A percentile compares a stretch with the other conserved stretches of the same genome.
Evolutionary conservation across 176 grass and related monocot genomes (phyloP).

Genomic region (Aegilops longissima): DNA sequence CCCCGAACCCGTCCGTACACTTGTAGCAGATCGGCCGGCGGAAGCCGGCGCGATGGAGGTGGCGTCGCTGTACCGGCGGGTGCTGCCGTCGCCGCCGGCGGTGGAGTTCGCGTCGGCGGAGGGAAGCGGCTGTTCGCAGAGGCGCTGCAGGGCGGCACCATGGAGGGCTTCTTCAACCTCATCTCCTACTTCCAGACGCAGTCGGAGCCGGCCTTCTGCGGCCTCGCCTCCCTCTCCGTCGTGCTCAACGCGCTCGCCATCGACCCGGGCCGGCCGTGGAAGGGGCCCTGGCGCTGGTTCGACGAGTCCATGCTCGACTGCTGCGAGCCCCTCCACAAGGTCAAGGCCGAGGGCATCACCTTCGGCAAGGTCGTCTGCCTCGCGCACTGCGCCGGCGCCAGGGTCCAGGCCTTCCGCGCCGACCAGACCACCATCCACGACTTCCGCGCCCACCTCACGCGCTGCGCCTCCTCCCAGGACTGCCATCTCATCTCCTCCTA

Average conservation of each 20-base stretch:
- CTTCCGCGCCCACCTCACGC: slow-evolving; percentile 57
- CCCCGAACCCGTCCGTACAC: not conserved
- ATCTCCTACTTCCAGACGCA: slow-evolving; percentile 86
- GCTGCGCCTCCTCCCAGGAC: slow-evolving; percentile 60
- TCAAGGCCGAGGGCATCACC: slow-evolving; percentile 75
- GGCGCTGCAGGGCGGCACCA: slow-evolving; percentile 64
- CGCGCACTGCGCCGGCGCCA: slow-evolving; percentile 79
- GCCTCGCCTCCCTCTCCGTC: slow-evolving; percentile 74
- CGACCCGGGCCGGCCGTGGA: slow-evolving; percentile 63
- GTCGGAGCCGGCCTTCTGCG: slow-evolving; percentile 84
- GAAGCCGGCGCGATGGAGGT: slow-evolving; percentile 32
- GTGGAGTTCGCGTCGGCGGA: slow-evolving; percentile 85
- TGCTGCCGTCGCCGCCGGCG: slow-evolving; percentile 76
- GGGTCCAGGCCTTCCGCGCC: slow-evolving; percentile 64
- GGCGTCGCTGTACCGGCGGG: slow-evolving; percentile 72
- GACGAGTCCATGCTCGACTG: slow-evolving; percentile 98
- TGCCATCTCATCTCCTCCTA: slow-evolving; percentile 86
- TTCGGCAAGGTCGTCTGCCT: slow-evolving; percentile 87
- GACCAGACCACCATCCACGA: slow-evolving; percentile 54
- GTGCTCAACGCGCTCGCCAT: slow-evolving; percentile 89
- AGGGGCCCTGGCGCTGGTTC: slow-evolving; percentile 97
- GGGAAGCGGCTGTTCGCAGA: slow-evolving; percentile 73
- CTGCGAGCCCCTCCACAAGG: slow-evolving; percentile 83
- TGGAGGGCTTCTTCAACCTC: slow-evolving; percentile 81
- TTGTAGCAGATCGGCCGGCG: not conserved